Evolutionary conservation across 108 stramenopile genomes (phyloP).

Genomic region (Schizochytrium sp.): DNA sequence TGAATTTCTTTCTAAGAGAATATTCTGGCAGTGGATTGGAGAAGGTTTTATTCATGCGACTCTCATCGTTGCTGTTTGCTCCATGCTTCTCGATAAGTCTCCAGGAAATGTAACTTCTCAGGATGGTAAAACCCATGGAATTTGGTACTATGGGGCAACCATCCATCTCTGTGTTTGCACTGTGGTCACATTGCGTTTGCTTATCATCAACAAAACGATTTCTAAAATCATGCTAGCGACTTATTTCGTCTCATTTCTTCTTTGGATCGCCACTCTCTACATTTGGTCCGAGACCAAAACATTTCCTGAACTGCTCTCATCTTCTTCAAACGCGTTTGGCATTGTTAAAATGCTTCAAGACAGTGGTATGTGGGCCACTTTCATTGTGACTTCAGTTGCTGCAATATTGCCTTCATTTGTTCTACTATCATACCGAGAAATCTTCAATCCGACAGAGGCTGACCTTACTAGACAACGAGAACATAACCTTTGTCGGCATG

Average conservation of each 20-base stretch:
- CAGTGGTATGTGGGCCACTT: not conserved
- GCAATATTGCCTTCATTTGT: not conserved
- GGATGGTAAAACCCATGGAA: conserved; percentile 16
- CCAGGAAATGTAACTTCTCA: not conserved
- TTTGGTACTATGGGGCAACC: not conserved
- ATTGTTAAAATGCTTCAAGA: not conserved
- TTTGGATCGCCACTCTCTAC: conserved; percentile 17
- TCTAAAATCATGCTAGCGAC: conserved; percentile 29
- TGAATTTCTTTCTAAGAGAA: not conserved
- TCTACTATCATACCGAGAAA: not conserved
- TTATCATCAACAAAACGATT: conserved; percentile 28
- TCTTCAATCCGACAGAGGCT: conserved; percentile 22
- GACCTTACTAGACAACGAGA: not conserved
- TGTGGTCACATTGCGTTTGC: not conserved
- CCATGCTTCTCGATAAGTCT: not conserved
- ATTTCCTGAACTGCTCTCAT: not conserved
- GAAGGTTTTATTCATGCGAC: conserved; percentile 18
- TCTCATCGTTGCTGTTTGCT: not conserved
- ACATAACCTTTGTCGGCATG: not conserved
- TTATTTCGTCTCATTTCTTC: conserved; percentile 3
- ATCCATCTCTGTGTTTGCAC: conserved; percentile 24
- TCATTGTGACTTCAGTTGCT: not conserved
- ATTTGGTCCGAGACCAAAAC: not conserved
- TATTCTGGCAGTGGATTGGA: conserved; percentile 6
- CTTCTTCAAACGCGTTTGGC: not conserved